A percentile compares a stretch with the other conserved stretches of the same genome.
Conservation (phyloP, 768 basidiomycete genomes). For the Suillus occidentalis region DNA sequence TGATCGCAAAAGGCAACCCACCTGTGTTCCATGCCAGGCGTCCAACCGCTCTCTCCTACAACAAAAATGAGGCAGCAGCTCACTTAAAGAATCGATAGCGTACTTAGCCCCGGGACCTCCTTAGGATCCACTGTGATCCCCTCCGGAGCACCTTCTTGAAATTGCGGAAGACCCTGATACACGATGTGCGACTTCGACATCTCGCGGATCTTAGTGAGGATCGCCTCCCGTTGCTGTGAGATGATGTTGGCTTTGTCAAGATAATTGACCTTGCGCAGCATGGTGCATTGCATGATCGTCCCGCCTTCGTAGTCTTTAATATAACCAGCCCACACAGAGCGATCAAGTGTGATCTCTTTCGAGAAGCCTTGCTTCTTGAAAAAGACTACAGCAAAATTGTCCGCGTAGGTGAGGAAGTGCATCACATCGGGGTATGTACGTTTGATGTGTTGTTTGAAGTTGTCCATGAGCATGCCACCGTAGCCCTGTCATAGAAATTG, state of each 20-base stretch:
- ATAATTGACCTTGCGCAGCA: slow-evolving; percentile 93
- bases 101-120: slow-evolving; percentile 87
- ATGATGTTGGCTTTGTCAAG: slow-evolving; percentile 76
- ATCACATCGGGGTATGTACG: slow-evolving; percentile 82
- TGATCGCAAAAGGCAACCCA: slow-evolving; percentile 35
- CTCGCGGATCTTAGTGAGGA: slow-evolving; percentile 84
- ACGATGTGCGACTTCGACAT: slow-evolving; percentile 86
- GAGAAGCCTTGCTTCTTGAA: slow-evolving; percentile 99
- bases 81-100: slow-evolving; percentile 28
- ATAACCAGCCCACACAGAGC: slow-evolving; percentile 95
- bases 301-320: slow-evolving; percentile 99
- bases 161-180: slow-evolving; percentile 76
- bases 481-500: slow-evolving; percentile 68
- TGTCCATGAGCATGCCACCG: slow-evolving; percentile 97
- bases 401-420: slow-evolving; percentile 97
- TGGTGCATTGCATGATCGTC: slow-evolving; percentile 97
- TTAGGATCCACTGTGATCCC: slow-evolving; percentile 62
- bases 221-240: slow-evolving; percentile 82
- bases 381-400: slow-evolving; percentile 98
- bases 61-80: slow-evolving; percentile 4
- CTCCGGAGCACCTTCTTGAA: slow-evolving; percentile 57
- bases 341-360: slow-evolving; percentile 92
- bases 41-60: slow-evolving; percentile 91
- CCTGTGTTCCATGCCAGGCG: slow-evolving; percentile 74
- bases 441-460: slow-evolving; percentile 92